Base-by-base conservation (phyloP, 2,329 filamentous ascomycete genomes). In the Hymenoscyphus salicellus region DNA sequence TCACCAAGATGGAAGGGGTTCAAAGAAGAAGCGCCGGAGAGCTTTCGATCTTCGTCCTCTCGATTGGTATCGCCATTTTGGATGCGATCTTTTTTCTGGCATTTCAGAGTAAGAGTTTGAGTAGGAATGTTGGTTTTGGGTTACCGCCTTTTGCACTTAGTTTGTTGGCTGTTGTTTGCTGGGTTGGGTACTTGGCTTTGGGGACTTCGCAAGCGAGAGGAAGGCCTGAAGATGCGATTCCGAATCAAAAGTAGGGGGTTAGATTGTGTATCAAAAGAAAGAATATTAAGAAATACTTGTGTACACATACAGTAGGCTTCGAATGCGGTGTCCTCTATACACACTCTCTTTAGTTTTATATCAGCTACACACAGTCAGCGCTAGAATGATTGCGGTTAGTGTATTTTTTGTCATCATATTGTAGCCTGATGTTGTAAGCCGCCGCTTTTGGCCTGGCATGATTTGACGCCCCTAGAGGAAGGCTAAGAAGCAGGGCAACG, bases 1-100 rank as follows among this genome's bases (percentile, higher is more conserved):
- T 93, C 57, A 78, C 80, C 16, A 79, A 81, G 4, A 86, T 89
- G 77, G 69, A 64, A n/a, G 62, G 32, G 16, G 30, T 52, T 10
- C 55, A 69, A 8, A 66, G 72, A 64, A 70, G 65, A 58, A 69
- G 67, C 57, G 41, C 58, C 55, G 56, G 64, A 55, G 63, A 67
- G 33, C 43, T 74, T 10, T 65, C 66, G 14, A 61, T 65, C 5
- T 69, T 73, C 43, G 20, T 70, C 30, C 58, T 71, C 32, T 71
- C 66, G 3, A 58, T 72, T 30, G 43, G 62, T 0, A 62, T 71
- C 7, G 43, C 67, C n/a, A 2, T 67, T 10, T 60, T 70, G 28
- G 72, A 72, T 58, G 58, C 59, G 7, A 60, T 62, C 28, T 71
- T 64, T 52, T 70, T 63, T 52, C 52, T 66, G 55, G 61, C 46